Conservation (phyloP, 148 eudicot genomes). For the Fagopyrum esculentum region DNA sequence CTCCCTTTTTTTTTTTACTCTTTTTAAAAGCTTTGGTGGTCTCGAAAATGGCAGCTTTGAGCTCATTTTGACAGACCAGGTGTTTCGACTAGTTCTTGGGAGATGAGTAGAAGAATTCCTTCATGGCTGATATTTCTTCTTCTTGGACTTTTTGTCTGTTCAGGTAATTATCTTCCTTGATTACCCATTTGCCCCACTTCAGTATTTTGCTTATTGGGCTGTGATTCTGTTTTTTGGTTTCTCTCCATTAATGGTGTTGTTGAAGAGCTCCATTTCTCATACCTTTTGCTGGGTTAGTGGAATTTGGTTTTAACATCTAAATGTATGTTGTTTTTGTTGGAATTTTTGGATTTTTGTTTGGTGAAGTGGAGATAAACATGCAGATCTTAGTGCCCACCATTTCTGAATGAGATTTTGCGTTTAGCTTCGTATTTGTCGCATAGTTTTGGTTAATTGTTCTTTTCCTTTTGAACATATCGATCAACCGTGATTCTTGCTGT, state of each 20-base stretch:
- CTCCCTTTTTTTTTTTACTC: conserved; percentile 1
- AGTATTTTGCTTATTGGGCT: background rate
- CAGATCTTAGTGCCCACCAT: background rate
- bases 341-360: conserved; percentile 1
- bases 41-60: conserved; percentile 12
- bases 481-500: background rate
- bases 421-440: background rate
- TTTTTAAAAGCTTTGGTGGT: background rate
- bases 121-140: conserved; percentile 25
- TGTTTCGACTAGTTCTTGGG: background rate
- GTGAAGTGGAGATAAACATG: background rate
- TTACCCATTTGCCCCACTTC: conserved; percentile 9
- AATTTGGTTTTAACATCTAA: background rate
- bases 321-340: conserved; percentile 3
- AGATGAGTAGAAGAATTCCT: conserved; percentile 32
- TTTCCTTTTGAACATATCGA: background rate
- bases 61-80: background rate
- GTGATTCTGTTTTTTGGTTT: background rate
- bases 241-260: background rate
- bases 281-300: background rate
- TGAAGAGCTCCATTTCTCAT: background rate
- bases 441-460: background rate
- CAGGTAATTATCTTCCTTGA: conserved; percentile 32
- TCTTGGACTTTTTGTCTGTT: conserved; percentile 31
- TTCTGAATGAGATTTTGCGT: background rate